Evolutionary conservation across 805 yeast species (phyloP).

Genomic region (Teunomyces lycoperdinae): DNA sequence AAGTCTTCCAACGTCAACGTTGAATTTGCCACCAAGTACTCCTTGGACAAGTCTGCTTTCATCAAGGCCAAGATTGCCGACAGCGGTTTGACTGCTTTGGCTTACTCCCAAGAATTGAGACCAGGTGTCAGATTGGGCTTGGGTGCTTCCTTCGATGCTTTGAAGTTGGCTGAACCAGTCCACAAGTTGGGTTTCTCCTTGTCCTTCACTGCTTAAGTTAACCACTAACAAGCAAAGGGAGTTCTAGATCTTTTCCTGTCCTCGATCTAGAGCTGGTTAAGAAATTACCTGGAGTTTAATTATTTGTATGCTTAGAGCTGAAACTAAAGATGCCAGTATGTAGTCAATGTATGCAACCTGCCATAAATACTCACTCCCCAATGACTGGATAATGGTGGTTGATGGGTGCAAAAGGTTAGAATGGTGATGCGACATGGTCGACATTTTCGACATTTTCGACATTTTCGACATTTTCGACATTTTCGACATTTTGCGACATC

Average conservation of each 20-base stretch:
- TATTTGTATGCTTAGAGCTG: not conserved
- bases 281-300: not conserved
- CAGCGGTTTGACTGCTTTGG: slow-evolving; percentile 88
- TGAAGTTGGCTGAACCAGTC: slow-evolving; percentile 92
- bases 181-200: slow-evolving; percentile 97
- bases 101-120: slow-evolving; percentile 92
- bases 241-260: not conserved
- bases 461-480: not conserved
- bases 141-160: slow-evolving; percentile 95
- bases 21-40: slow-evolving; percentile 95
- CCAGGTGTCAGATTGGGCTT: slow-evolving; percentile 96
- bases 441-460: not conserved
- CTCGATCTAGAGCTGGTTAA: not conserved
- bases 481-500: slow-evolving; percentile 4
- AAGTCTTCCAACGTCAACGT: slow-evolving; percentile 79
- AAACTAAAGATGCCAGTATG: not conserved
- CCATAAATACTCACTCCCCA: not conserved
- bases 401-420: not conserved
- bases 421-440: not conserved
- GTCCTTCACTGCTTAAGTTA: slow-evolving; percentile 78
- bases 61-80: slow-evolving; percentile 97
- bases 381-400: not conserved
- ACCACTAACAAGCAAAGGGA: not conserved
- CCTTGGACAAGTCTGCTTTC: slow-evolving; percentile 81
- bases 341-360: not conserved